Evolutionary conservation across 2,329 filamentous ascomycete genomes (phyloP), one percentile per base, ranked within the genome.

Genomic region (Ampelomyces quisqualis): DNA sequence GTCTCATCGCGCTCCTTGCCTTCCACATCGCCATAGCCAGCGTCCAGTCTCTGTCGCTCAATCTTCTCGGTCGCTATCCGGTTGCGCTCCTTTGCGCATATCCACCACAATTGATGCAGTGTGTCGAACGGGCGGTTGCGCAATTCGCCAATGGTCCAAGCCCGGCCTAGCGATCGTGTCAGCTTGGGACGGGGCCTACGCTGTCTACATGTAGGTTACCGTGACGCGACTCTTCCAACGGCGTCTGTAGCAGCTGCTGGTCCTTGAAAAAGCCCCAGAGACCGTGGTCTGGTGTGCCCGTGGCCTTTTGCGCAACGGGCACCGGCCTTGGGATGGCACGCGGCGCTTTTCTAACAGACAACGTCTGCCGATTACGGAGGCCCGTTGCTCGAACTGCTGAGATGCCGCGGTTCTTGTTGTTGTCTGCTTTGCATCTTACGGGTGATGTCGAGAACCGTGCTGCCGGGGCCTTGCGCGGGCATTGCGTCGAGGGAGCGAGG

Each of bases 121-220:
- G 97, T 90, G 47, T 95, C 88, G 88, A 90, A 98, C 49, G 85
- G 89, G 73, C 96, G 96, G 49, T 80, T 77, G 49, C 90, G 80
- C 60, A 98, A 76, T 73, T 98, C 93, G 70, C 88, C 81, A 6
- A 87, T 82, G 8, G 79, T 82, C 93, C 93, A 98, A 19, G 82
- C 75, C 38, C 93, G 81, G 11, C 93, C 79, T 82, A 48, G 10
- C 26, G 11, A 27, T 29, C 13, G 5, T 19, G 32, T 47, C 30
- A 41, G 32, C 34, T 21, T 43, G 49, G 34, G 30, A 13, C 32
- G 28, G 41, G 17, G 18, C 8, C 14, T 3, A 11, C 11, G 33
- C n/a, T 5, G 9, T 15, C 8, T 15, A 15, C 27, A 20, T 29
- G 20, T 26, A 21, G 9, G 71, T 49, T 69, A 81, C 80, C 93